Percentiles rank a stretch among this genome's conserved stretches.
These are phyloP conservation scores for Candida khao-thaluensis DNA, from an alignment of 805 yeast species.

Conservation along the genomic window DNA sequence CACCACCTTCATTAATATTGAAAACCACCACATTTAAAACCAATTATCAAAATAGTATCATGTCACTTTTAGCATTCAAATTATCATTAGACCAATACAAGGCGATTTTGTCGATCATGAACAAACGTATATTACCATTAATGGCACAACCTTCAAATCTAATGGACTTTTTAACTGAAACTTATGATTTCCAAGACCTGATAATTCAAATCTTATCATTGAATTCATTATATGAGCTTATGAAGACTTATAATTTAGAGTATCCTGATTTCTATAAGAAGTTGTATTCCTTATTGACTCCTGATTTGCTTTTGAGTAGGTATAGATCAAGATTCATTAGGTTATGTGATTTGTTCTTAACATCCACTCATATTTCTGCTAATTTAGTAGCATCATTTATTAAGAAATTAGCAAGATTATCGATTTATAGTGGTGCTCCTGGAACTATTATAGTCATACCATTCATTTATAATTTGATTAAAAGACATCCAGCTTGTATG, in stretches of 20 bases:
- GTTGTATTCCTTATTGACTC: constrained; percentile 76
- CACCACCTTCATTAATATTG: constrained; percentile 35
- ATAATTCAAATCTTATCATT: constrained; percentile 74
- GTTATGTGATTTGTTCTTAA: constrained; percentile 76
- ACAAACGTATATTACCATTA: constrained; percentile 80
- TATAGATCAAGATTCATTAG: constrained; percentile 88
- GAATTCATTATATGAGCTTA: constrained; percentile 83
- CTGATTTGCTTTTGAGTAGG: constrained; percentile 69
- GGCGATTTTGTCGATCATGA: constrained; percentile 64
- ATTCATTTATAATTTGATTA: constrained; percentile 84
- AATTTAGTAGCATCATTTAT: constrained; percentile 85
- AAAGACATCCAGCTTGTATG: constrained; percentile 95
- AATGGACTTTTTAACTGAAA: constrained; percentile 92
- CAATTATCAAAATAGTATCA: constrained; percentile 70
- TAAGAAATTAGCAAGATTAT: constrained; percentile 72
- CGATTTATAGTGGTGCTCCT: constrained; percentile 78
- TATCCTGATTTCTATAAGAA: constrained; percentile 88
- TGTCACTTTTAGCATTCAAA: constrained; percentile 52
- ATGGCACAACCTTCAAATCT: constrained; percentile 75
- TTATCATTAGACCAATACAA: constrained; percentile 61
- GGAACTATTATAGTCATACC: constrained; percentile 87
- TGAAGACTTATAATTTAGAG: constrained; percentile 79
- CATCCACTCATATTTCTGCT: constrained; percentile 85
- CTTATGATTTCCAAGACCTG: constrained; percentile 54
- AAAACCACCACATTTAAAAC: constrained; percentile 50